Base-by-base conservation (phyloP, 1,284 basidiomycete species). In the Puccinia horiana region DNA sequence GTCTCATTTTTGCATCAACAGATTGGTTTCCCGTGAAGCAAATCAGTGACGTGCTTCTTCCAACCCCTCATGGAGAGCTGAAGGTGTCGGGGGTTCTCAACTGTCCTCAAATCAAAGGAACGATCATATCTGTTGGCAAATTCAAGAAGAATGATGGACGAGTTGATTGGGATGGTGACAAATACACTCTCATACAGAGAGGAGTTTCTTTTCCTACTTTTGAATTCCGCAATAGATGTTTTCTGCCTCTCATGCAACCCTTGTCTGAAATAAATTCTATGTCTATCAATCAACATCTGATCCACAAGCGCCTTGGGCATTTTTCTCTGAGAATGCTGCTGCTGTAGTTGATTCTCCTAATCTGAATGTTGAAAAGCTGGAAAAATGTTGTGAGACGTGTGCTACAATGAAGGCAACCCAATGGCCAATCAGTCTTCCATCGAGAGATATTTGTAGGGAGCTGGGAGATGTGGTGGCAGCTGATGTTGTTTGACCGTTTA, bases 1-100 rank as follows among this genome's bases (percentile, higher is more conserved):
- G 23, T 18, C 67, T 70, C 35, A 44, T 29, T 49, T 2, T 70
- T 70, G 67, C 67, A n/a, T 70, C 67, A 23, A 49, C 67, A 70
- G 47, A 44, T 42, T 26, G 47, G 37, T 49, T 44, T 32, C 12
- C 18, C 32, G 65, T 69, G 37, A 44, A 9, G 37, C 1, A 16
- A n/a, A 20, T 40, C 8, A 32, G 65, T 2, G 18, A 40, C 20
- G 29, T 69, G 14, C 6, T 6, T 16, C 18, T 65, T 18, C 29
- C 11, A 29, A 35, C 29, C 4, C 61, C n/a, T 14, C 29, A 32
- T 69, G 65, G 65, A 8, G 5, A 12, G 1, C 42, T 69, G n/a
- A 40, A 40, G 20, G 16, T 69, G 18, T 20, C 3, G 1, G 26
- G 26, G 16, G 32, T 44, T 1, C 32, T 69, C 11, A 37, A 69